These are phyloP conservation scores for Salvia splendens DNA, from an alignment of 257 asterid species.

Conservation along the genomic window DNA sequence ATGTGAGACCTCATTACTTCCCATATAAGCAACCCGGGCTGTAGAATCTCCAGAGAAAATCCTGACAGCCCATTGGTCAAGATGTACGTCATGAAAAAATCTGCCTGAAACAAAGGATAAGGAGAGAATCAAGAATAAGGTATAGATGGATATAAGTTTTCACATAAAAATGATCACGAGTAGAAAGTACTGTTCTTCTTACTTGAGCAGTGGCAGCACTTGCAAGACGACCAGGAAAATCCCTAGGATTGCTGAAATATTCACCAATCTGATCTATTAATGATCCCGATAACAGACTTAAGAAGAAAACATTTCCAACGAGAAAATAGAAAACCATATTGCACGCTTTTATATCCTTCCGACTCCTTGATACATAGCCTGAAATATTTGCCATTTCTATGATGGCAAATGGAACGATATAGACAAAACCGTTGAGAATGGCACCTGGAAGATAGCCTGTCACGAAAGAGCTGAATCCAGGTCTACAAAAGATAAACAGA, in stretches of 20 bases:
- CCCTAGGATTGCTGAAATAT: slow-evolving; percentile 75
- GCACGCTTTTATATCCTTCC: slow-evolving; percentile 84
- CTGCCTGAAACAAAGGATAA: slow-evolving; percentile 57
- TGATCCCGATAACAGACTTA: slow-evolving; percentile 86
- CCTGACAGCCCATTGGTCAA: slow-evolving; percentile 86
- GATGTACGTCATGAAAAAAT: slow-evolving; percentile 86
- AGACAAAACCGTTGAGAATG: slow-evolving; percentile 74
- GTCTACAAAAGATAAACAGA: slow-evolving; percentile 48
- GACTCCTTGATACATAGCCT: slow-evolving; percentile 76
- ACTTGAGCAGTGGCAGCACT: slow-evolving; percentile 90
- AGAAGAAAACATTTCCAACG: slow-evolving; percentile 85
- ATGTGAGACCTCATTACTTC: slow-evolving; percentile 59
- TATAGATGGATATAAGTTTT: neutral
- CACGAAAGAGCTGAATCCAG: slow-evolving; percentile 78
- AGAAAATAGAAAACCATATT: slow-evolving; percentile 90
- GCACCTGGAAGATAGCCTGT: slow-evolving; percentile 93
- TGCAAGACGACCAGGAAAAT: slow-evolving; percentile 86
- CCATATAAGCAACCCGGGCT: slow-evolving; percentile 91
- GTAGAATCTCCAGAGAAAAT: slow-evolving; percentile 91
- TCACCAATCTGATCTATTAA: slow-evolving; percentile 87
- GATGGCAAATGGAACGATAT: slow-evolving; percentile 74
- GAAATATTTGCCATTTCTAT: slow-evolving; percentile 70
- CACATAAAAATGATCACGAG: neutral
- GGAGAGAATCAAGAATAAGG: slow-evolving; percentile 6
- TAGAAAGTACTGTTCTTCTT: slow-evolving; percentile 5